phyloP scores from a whole-genome alignment of 139 green algal species.

The Chlorella sp. region DNA sequence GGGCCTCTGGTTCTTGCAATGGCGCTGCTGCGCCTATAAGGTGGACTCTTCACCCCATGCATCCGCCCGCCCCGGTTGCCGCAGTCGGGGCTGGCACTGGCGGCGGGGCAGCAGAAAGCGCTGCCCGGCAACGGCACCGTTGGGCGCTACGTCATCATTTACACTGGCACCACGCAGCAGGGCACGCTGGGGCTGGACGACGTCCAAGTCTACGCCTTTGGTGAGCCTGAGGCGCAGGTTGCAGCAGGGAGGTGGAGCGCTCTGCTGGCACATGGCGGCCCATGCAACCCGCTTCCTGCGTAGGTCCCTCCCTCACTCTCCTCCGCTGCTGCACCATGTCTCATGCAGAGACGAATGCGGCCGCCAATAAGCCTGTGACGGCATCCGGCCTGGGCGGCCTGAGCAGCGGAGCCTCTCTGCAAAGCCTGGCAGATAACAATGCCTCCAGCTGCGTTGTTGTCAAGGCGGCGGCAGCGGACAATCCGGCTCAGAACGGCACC shows the following conservation, averaged over 20 bases:
- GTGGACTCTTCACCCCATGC: too few species aligned
- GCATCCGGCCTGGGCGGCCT: neutral
- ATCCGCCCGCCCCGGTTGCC: neutral
- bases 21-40: too few species aligned
- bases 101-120: constrained; percentile 20
- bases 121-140: neutral
- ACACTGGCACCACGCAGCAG: constrained; percentile 1
- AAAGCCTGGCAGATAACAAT: constrained; percentile 24
- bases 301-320: too few species aligned
- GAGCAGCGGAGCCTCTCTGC: neutral
- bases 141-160: constrained; percentile 44
- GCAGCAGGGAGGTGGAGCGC: too few species aligned
- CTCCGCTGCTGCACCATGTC: too few species aligned
- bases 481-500: neutral
- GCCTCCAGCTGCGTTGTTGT: neutral
- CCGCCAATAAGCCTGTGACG: constrained; percentile 28
- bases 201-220: constrained; percentile 33
- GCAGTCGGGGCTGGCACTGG: constrained; percentile 23
- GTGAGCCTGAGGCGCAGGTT: too few species aligned
- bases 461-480: too few species aligned
- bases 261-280: too few species aligned
- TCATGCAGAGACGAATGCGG: constrained; percentile 40
- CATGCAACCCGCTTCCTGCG: too few species aligned
- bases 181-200: constrained; percentile 33
- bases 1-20: too few species aligned